Evolutionary conservation across 208 protist species (phyloP), one percentile per base, ranked within the genome.

Genomic region (Endotrypanum monterogeii): DNA sequence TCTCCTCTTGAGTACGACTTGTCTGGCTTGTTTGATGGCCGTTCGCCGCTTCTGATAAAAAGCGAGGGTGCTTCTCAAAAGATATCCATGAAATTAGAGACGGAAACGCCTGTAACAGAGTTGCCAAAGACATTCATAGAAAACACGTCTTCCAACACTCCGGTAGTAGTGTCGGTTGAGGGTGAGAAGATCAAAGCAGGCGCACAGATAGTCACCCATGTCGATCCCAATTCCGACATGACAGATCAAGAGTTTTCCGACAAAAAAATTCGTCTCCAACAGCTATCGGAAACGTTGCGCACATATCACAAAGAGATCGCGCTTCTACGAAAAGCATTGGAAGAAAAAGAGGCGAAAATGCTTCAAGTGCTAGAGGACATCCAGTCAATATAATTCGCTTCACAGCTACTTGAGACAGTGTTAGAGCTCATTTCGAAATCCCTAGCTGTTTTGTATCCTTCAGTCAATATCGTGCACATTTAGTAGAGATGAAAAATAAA

Each of bases 21-120:
- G 79, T 61, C 81, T 25, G 54, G 65, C 20, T 56, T 91, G 28
- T 96, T 93, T 82, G 79, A 89, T 55, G 83, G 82, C 5, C 46
- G n/a, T 1, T 12, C 63, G 28, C 67, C 68, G 46, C 52, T 25
- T 44, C 30, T 51, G 32, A 32, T 41, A n/a, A 23, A n/a, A 71
- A 71, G 35, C 37, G 62, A 41, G 0, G 4, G 57, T 50, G 52
- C 66, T 6, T 28, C 23, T 8, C 23, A 55, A 28, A 68, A 68
- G 44, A 30, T 7, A 8, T 6, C 25, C n/a, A 35, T 65, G 3
- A 9, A 1, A 1, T 4, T 7, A 11, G 35, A 65, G 18, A 7
- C 58, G 18, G 37, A 12, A 14, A 41, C 39, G 37, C 16, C 18
- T 44, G 18, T 54, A 9, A 54, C 0, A n/a, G 44, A 37, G 44